phyloP scores from a whole-genome alignment of 2,329 filamentous ascomycete genomes.

The Aureobasidium vineae region DNA sequence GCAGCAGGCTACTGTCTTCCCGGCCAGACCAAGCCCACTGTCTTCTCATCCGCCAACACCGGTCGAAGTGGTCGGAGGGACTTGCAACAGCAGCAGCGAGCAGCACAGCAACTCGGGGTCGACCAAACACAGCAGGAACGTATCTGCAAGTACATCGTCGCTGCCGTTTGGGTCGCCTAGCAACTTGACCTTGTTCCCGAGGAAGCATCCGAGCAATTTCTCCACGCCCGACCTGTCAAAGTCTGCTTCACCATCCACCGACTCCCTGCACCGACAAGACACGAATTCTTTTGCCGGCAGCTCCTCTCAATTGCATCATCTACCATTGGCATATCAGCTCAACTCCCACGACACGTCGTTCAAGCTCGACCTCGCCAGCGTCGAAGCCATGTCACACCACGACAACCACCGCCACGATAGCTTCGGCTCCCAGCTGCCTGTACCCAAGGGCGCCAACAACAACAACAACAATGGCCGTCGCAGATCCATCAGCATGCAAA shows the following conservation, averaged over 20 bases:
- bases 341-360: conserved; percentile 10
- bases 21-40: conserved; percentile 17
- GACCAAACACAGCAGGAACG: not conserved
- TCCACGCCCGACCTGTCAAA: conserved; percentile 21
- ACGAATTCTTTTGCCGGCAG: conserved; percentile 18
- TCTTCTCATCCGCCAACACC: conserved; percentile 23
- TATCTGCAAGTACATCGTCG: conserved; percentile 10
- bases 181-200: conserved; percentile 12
- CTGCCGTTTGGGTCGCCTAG: conserved; percentile 23
- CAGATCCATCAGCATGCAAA: conserved; percentile 33
- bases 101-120: not conserved
- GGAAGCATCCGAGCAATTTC: conserved; percentile 22
- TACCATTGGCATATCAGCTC: conserved; percentile 17
- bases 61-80: not conserved
- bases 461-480: conserved; percentile 27
- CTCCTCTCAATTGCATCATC: conserved; percentile 20
- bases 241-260: conserved; percentile 14
- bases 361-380: conserved; percentile 23
- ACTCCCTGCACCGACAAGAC: conserved; percentile 4
- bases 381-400: not conserved
- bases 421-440: conserved; percentile 30
- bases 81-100: not conserved
- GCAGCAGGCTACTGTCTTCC: not conserved
- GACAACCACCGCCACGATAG: conserved; percentile 30
- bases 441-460: conserved; percentile 20